These are phyloP conservation scores for Panaeolus cyanescens DNA, from an alignment of 768 basidiomycete genomes.

Conservation along the genomic window DNA sequence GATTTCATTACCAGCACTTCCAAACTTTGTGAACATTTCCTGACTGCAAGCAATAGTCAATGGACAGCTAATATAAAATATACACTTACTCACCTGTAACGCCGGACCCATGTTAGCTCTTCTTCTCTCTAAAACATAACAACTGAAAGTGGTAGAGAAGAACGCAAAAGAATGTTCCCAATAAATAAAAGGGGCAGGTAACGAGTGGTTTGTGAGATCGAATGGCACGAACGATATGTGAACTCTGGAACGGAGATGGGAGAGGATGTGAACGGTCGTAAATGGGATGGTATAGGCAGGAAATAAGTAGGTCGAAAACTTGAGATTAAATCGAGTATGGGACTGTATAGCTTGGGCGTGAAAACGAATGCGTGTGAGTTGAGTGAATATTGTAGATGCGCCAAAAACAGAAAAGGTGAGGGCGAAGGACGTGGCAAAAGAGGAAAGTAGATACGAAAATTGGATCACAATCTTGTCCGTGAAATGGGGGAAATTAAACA, in stretches of 20 bases:
- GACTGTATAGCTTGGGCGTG: conserved; percentile 23
- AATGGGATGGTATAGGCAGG: conserved; percentile 15
- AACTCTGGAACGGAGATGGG: conserved; percentile 4
- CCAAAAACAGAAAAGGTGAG: conserved; percentile 12
- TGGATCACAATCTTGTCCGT: conserved; percentile 15
- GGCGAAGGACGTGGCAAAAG: conserved; percentile 12
- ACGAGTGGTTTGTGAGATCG: neutral
- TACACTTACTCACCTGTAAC: neutral
- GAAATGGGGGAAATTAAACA: conserved; percentile 15
- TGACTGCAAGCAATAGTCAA: neutral
- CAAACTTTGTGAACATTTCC: conserved; percentile 4
- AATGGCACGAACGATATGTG: conserved; percentile 1
- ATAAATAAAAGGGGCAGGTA: neutral
- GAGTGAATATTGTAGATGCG: conserved; percentile 23
- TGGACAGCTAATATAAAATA: neutral
- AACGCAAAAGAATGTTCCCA: neutral
- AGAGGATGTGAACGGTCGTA: neutral
- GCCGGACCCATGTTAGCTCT: neutral
- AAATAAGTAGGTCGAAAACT: conserved; percentile 22
- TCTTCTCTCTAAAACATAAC: neutral
- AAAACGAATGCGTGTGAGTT: conserved; percentile 15
- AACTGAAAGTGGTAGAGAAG: neutral
- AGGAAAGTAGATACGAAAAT: conserved; percentile 8
- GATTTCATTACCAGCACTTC: conserved; percentile 16
- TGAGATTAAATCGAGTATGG: conserved; percentile 21